These are phyloP conservation scores for Aspergillus ruber DNA, from an alignment of 2,329 filamentous ascomycete genomes.

Conservation along the genomic window DNA sequence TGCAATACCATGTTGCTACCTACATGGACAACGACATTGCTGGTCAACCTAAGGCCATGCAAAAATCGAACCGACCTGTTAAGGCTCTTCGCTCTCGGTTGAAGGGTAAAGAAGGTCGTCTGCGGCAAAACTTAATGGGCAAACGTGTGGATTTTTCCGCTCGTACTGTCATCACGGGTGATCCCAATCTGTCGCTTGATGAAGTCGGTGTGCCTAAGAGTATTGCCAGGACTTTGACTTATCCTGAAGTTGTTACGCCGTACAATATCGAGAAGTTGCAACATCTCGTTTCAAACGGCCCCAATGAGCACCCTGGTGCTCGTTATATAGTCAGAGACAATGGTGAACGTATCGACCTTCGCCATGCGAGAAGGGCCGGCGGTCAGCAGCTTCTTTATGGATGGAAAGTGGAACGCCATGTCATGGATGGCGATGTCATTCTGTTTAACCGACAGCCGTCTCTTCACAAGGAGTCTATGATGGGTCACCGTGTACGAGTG, in stretches of 20 bases:
- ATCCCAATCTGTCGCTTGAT: conserved; percentile 91
- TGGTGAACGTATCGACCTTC: conserved; percentile 88
- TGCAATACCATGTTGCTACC: conserved; percentile 97
- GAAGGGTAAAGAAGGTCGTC: conserved; percentile 97
- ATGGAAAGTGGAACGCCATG: conserved; percentile 97
- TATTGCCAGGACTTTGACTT: conserved; percentile 88
- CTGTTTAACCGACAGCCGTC: conserved; percentile 99
- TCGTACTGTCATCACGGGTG: conserved; percentile 98
- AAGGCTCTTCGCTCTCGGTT: conserved; percentile 95
- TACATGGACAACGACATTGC: conserved; percentile 99
- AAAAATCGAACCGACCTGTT: conserved; percentile 93
- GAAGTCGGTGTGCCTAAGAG: conserved; percentile 94
- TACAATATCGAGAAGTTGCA: conserved; percentile 96
- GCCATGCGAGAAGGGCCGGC: conserved; percentile 81
- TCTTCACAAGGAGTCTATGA: conserved; percentile 99
- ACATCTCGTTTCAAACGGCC: conserved; percentile 82
- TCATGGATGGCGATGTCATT: conserved; percentile 94
- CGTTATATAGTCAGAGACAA: conserved; percentile 94
- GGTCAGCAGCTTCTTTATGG: conserved; percentile 82
- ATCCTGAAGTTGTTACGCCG: conserved; percentile 92
- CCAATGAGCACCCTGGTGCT: conserved; percentile 89
- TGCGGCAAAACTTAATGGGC: conserved; percentile 98
- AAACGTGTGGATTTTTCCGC: conserved; percentile 99
- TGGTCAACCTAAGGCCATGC: conserved; percentile 84
- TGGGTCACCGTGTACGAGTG: conserved; percentile 94